A percentile compares a stretch with the other conserved stretches of the same genome.
phyloP scores from a whole-genome alignment of 2,329 filamentous ascomycete species.

The Parafenestella ontariensis region DNA sequence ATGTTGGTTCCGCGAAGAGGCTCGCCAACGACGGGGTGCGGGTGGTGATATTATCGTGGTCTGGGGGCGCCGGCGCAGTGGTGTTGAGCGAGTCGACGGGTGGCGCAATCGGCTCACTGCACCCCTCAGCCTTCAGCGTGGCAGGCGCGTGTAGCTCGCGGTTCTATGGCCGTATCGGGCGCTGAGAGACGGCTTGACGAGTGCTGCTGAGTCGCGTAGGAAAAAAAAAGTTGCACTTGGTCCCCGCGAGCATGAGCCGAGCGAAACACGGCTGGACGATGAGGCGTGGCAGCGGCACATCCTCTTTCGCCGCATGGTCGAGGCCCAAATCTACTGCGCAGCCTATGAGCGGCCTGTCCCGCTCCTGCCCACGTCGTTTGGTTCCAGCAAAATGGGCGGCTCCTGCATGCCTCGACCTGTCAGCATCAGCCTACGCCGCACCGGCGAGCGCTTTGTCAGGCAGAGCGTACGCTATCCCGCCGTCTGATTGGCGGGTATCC shows the following conservation, averaged over 20 bases:
- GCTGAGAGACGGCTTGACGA: not conserved
- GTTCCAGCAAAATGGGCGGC: constrained; percentile 2
- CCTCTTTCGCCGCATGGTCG: constrained; percentile 11
- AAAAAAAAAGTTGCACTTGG: too few relatives aligned
- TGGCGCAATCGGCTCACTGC: constrained; percentile 15
- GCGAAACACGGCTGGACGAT: too few relatives aligned
- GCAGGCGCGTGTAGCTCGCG: constrained; percentile 1
- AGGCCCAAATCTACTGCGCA: constrained; percentile 9
- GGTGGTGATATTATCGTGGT: constrained; percentile 12
- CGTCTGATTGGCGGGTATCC: constrained; percentile 21
- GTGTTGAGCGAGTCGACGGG: constrained; percentile 27
- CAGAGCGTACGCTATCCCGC: constrained; percentile 6
- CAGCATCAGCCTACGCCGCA: constrained; percentile 13
- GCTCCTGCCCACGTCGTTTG: constrained; percentile 6
- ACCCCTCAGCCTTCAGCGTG: constrained; percentile 3
- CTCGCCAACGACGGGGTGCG: constrained; percentile 3
- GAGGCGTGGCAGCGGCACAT: constrained; percentile 1
- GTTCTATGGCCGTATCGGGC: constrained; percentile 1
- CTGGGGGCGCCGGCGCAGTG: constrained; percentile 9
- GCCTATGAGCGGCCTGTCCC: constrained; percentile 24
- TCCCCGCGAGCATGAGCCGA: too few relatives aligned
- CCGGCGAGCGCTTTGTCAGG: constrained; percentile 10
- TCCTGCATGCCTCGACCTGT: constrained; percentile 11
- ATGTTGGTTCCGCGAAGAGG: constrained; percentile 1
- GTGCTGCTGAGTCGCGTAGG: constrained; percentile 4